These are phyloP conservation scores for Podospora australis DNA, from an alignment of 495 filamentous ascomycete species.

Conservation along the genomic window DNA sequence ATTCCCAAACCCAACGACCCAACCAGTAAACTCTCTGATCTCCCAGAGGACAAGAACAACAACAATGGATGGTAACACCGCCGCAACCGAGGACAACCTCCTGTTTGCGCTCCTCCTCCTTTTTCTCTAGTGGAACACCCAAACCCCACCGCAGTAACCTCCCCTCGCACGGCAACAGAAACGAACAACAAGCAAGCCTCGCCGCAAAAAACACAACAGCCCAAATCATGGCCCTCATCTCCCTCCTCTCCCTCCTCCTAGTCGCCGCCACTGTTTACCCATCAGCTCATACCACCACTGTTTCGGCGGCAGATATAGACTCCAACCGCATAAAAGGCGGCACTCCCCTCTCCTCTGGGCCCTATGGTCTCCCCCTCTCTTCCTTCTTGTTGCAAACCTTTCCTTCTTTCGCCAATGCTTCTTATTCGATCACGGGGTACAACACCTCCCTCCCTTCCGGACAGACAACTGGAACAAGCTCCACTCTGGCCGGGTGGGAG, in stretches of 20 bases:
- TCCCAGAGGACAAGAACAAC: too few species aligned
- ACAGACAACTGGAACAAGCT: conserved; percentile 1
- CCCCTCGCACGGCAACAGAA: too few species aligned
- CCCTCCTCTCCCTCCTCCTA: neutral
- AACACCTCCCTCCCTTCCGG: conserved; percentile 15
- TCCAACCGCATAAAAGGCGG: neutral
- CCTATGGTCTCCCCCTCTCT: conserved; percentile 8
- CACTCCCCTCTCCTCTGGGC: neutral
- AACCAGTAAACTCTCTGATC: neutral
- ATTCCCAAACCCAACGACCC: neutral
- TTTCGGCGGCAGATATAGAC: conserved; percentile 7
- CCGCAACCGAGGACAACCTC: neutral
- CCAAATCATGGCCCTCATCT: too few species aligned
- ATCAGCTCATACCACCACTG: neutral
- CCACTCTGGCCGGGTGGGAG: conserved; percentile 8
- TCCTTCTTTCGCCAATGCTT: neutral
- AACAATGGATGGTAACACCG: too few species aligned
- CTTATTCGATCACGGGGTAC: conserved; percentile 13
- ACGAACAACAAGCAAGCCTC: too few species aligned
- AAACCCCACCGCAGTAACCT: neutral
- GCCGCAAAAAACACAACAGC: too few species aligned
- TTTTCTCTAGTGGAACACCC: too few species aligned
- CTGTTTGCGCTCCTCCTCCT: neutral
- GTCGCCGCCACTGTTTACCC: too few species aligned
- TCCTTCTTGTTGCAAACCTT: conserved; percentile 2